These are phyloP conservation scores for Rubus idaeus DNA, from an alignment of 306 rosid genomes.

Conservation along the genomic window DNA sequence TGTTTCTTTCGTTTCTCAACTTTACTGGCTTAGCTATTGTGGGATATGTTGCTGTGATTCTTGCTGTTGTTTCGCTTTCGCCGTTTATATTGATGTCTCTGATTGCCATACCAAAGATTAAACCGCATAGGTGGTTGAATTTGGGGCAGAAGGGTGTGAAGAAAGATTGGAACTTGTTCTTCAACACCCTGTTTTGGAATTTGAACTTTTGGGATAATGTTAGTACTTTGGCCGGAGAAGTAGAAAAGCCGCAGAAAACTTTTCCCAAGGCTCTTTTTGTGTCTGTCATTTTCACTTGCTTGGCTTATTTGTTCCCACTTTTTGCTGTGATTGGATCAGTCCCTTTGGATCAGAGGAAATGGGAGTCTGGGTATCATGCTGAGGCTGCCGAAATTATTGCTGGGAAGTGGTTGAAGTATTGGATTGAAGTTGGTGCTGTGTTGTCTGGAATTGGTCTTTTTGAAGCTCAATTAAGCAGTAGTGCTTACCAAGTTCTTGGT, in stretches of 20 bases:
- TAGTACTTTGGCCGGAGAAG: slow-evolving; percentile 38
- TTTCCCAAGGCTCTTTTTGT: slow-evolving; percentile 28
- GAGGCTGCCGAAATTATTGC: slow-evolving; percentile 34
- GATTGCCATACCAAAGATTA: slow-evolving; percentile 34
- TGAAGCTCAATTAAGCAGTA: slow-evolving; percentile 34
- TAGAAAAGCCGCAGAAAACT: slow-evolving; percentile 25
- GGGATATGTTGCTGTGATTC: slow-evolving; percentile 29
- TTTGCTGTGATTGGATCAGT: slow-evolving; percentile 30
- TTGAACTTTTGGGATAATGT: slow-evolving; percentile 38
- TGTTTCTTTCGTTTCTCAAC: slow-evolving; percentile 31
- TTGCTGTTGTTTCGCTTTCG: slow-evolving; percentile 26
- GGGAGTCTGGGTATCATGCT: slow-evolving; percentile 37
- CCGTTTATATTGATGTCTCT: slow-evolving; percentile 36
- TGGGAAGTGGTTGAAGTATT: slow-evolving; percentile 33
- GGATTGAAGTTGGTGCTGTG: slow-evolving; percentile 37
- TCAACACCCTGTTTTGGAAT: slow-evolving; percentile 40
- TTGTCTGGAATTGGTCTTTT: slow-evolving; percentile 36
- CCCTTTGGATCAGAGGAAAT: slow-evolving; percentile 20
- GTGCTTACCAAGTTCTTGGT: slow-evolving; percentile 31
- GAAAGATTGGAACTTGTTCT: slow-evolving; percentile 35
- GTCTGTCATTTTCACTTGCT: slow-evolving; percentile 36
- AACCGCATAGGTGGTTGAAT: slow-evolving; percentile 25
- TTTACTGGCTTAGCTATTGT: slow-evolving; percentile 38
- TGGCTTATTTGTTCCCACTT: slow-evolving; percentile 32
- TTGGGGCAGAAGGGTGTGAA: slow-evolving; percentile 26